Conservation (phyloP, 371 early-diverging fungal species). For the Haplosporangium sp. region DNA sequence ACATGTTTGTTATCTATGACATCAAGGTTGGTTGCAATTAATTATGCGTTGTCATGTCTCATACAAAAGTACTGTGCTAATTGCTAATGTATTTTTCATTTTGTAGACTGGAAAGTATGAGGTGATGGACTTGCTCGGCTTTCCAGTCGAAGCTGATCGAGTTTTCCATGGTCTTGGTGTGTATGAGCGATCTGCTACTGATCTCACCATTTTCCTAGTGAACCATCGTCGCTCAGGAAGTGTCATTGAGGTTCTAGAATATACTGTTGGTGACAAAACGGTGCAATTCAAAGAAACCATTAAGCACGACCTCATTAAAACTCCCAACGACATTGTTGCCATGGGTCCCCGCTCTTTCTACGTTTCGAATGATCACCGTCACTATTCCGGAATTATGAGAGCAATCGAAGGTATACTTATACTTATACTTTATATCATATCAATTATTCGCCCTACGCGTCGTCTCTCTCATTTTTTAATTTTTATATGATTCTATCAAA, state of each 20-base stretch:
- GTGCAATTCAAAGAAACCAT: conserved; percentile 60
- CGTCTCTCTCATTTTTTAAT: too few relatives aligned
- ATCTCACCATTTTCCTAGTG: conserved; percentile 57
- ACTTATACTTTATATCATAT: too few relatives aligned
- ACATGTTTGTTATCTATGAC: conserved; percentile 57
- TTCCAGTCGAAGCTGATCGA: conserved; percentile 47
- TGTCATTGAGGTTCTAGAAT: conserved; percentile 62
- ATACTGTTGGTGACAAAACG: conserved; percentile 54
- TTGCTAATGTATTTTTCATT: neutral
- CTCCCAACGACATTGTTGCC: conserved; percentile 66
- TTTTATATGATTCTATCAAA: too few relatives aligned
- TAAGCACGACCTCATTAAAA: conserved; percentile 57
- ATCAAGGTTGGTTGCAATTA: conserved; percentile 37
- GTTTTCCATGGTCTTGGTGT: conserved; percentile 62
- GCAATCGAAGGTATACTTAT: conserved; percentile 42
- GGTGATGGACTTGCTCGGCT: conserved; percentile 26
- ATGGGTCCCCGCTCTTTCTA: conserved; percentile 62
- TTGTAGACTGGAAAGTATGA: conserved; percentile 26
- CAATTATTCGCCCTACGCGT: too few relatives aligned
- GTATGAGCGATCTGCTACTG: conserved; percentile 49
- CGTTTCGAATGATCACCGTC: conserved; percentile 61
- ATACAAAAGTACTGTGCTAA: neutral
- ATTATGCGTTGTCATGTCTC: neutral
- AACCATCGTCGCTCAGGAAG: conserved; percentile 64
- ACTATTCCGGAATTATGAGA: conserved; percentile 38